Base-by-base conservation (phyloP, 129 eudicot species). In the Flaveria ramosissima region DNA sequence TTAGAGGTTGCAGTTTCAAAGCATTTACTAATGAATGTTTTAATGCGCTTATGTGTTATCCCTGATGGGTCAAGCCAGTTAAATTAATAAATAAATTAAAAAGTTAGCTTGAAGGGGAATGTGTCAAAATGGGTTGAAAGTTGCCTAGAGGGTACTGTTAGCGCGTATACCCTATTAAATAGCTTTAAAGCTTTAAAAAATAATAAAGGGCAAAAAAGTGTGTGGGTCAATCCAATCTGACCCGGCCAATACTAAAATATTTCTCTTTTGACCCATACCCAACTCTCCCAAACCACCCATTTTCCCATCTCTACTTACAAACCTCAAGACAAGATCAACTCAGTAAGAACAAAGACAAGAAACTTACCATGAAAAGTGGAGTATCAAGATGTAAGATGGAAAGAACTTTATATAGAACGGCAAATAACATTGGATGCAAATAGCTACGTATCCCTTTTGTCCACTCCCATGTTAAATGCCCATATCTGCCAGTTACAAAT, bases 391-490 rank as follows among this genome's bases (percentile, higher is more conserved):
- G 83, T 21, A 88, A 81, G 69, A 91, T 16, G 11, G 94, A 86
- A 24, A 95, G 92, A 80, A 91, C 82, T 88, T 89, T 89, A 83
- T 89, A 95, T 3, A 95, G 87, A 66, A 78, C 41, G 27, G 94
- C 94, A 89, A 95, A 95, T 68, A 95, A 70, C 84, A 89, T 78
- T 15, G 99, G 99, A 82, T 95, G 99, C 84, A 91, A 65, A 84
- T 89, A 95, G 78, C 97, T 91, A 24, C 99, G 89, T 62, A 95
- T 86, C 39, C 99, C 96, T 83, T 82, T 85, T 48, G 84, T 48
- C 99, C 99, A 95, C 76, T 95, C 99, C 99, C 99, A 95, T 4
- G 99, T 91, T 77, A 89, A 79, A 86, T 95, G 96, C 43, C 99
- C 99, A 77, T 91, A 94, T 72, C 98, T 94, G 83, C 23, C 57